phyloP scores from a whole-genome alignment of 179 eudicot species.

The Beta macrorhiza region DNA sequence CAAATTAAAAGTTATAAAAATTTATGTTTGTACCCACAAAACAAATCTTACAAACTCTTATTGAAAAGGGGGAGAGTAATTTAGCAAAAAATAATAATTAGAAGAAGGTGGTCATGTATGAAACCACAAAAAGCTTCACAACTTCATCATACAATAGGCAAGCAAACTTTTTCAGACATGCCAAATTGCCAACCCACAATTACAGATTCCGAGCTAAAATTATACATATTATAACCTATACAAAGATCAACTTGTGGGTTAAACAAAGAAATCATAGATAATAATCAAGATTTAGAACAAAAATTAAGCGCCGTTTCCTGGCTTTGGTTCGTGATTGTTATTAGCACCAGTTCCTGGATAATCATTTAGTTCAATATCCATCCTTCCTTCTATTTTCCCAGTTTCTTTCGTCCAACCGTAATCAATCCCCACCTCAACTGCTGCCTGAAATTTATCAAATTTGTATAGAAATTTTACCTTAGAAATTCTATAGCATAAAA shows the following conservation, averaged over 20 bases:
- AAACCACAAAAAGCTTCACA: too few species aligned
- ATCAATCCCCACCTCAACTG: not conserved
- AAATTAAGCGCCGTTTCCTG: conserved; percentile 17
- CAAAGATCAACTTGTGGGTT: not conserved
- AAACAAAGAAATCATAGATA: not conserved
- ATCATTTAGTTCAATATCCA: conserved; percentile 11
- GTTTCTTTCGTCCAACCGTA: not conserved
- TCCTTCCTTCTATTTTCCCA: conserved; percentile 14
- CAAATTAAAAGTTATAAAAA: too few species aligned
- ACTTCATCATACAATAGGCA: too few species aligned
- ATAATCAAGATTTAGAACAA: not conserved
- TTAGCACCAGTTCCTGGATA: conserved; percentile 23
- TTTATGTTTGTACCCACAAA: too few species aligned
- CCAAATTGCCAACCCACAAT: not conserved
- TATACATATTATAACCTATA: not conserved
- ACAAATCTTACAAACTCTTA: too few species aligned
- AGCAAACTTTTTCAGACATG: not conserved
- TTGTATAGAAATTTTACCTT: not conserved
- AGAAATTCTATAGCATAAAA: too few species aligned
- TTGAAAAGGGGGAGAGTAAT: too few species aligned
- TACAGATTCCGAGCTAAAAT: not conserved
- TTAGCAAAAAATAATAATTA: too few species aligned
- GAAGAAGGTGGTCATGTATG: too few species aligned
- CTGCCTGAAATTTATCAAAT: not conserved
- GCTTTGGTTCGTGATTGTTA: conserved; percentile 19